A percentile compares a stretch with the other conserved stretches of the same genome.
Evolutionary conservation across 495 filamentous ascomycete species (phyloP).

Genomic region (Tuber umbilicatum): DNA sequence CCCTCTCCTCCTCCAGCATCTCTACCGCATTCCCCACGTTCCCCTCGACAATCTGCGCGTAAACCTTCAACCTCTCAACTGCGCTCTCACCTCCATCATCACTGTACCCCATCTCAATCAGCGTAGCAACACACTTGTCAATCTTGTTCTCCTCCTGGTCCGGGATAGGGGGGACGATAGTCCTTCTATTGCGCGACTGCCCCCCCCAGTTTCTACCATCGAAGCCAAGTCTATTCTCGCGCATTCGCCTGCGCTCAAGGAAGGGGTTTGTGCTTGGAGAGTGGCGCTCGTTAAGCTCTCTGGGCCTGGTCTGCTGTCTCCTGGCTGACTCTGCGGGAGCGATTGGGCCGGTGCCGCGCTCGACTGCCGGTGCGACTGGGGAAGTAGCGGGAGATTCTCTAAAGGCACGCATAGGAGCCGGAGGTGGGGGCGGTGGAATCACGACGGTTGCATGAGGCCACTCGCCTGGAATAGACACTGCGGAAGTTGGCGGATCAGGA

Average conservation of each 20-base stretch:
- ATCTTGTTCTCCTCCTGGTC: slow-evolving; percentile 39
- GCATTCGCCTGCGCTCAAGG: slow-evolving; percentile 17
- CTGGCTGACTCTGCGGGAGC: slow-evolving; percentile 9
- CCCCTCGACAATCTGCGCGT: slow-evolving; percentile 50
- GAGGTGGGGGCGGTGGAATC: slow-evolving; percentile 31
- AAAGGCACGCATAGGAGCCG: slow-evolving; percentile 31
- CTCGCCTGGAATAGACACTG: slow-evolving; percentile 10
- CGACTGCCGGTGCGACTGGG: neutral
- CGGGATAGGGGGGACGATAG: slow-evolving; percentile 10
- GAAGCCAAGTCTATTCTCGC: slow-evolving; percentile 5
- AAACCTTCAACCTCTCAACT: slow-evolving; percentile 48
- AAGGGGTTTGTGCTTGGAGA: slow-evolving; percentile 22
- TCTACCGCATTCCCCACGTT: slow-evolving; percentile 50
- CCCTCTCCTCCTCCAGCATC: slow-evolving; percentile 54
- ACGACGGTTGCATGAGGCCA: slow-evolving; percentile 26
- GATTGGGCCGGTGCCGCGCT: slow-evolving; percentile 12
- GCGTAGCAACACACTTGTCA: slow-evolving; percentile 47
- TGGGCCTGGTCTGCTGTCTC: slow-evolving; percentile 11
- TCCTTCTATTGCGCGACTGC: slow-evolving; percentile 6
- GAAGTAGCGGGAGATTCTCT: neutral
- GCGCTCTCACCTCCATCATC: slow-evolving; percentile 45
- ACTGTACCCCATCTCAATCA: slow-evolving; percentile 51
- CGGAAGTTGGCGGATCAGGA: slow-evolving; percentile 5
- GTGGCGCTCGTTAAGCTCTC: neutral
- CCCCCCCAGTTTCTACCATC: slow-evolving; percentile 8